Conservation (phyloP, 2,329 filamentous ascomycete species). For the Aureobasidium sp. region DNA sequence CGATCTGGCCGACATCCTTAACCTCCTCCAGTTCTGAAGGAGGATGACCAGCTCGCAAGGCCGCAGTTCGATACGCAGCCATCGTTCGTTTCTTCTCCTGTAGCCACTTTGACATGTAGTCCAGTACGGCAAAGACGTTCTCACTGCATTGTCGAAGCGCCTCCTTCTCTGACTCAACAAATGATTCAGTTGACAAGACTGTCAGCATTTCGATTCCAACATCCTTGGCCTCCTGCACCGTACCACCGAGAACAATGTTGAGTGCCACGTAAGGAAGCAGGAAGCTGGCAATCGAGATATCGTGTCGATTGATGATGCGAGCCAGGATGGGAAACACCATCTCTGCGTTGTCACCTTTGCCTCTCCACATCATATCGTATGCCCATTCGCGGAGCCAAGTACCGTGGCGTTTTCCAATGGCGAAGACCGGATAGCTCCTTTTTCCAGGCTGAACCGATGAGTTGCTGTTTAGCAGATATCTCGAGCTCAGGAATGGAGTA, state of each 20-base stretch:
- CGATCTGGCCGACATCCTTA: conserved; percentile 45
- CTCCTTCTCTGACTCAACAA: conserved; percentile 53
- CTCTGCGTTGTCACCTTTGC: conserved; percentile 62
- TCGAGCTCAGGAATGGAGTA: conserved; percentile 77
- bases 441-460: conserved; percentile 20
- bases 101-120: conserved; percentile 86
- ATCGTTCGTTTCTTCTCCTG: conserved; percentile 60
- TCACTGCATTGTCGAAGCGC: conserved; percentile 80
- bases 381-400: conserved; percentile 77
- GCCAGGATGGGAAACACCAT: conserved; percentile 74
- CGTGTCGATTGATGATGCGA: conserved; percentile 75
- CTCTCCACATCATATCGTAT: conserved; percentile 71
- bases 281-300: conserved; percentile 78
- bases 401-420: conserved; percentile 56
- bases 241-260: conserved; percentile 71
- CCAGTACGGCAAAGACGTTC: conserved; percentile 82
- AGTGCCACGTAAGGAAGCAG: conserved; percentile 79
- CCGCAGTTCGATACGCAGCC: conserved; percentile 30
- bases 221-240: conserved; percentile 52
- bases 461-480: conserved; percentile 57
- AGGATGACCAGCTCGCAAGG: conserved; percentile 35
- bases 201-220: conserved; percentile 65
- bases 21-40: conserved; percentile 42
- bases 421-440: conserved; percentile 69
- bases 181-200: conserved; percentile 58